These are phyloP conservation scores for Pseudovirgaria hyperparasitica DNA, from an alignment of 2,329 filamentous ascomycete species.

Conservation along the genomic window DNA sequence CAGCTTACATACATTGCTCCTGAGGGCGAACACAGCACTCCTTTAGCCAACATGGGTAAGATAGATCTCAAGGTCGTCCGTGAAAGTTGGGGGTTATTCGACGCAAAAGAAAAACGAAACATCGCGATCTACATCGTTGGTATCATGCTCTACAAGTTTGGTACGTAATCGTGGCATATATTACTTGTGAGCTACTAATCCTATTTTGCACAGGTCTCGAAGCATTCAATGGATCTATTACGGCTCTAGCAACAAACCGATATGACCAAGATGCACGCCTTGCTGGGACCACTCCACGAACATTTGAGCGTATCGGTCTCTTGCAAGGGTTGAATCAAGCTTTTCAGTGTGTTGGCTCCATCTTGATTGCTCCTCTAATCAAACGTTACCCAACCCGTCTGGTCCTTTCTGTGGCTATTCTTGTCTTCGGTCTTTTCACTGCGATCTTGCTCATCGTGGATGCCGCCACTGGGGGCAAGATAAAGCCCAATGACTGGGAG, in stretches of 20 bases:
- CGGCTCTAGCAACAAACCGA: constrained; percentile 36
- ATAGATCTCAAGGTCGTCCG: too few relatives aligned
- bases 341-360: constrained; percentile 38
- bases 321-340: constrained; percentile 38
- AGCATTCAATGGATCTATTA: constrained; percentile 39
- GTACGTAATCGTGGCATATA: constrained; percentile 20
- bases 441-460: constrained; percentile 37
- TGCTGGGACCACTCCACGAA: constrained; percentile 21
- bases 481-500: constrained; percentile 15
- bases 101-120: constrained; percentile 30
- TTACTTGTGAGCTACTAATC: background rate
- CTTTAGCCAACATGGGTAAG: too few relatives aligned
- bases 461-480: constrained; percentile 34
- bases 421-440: constrained; percentile 35
- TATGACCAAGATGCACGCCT: constrained; percentile 33
- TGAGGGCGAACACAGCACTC: too few relatives aligned
- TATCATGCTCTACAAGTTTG: constrained; percentile 42
- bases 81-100: constrained; percentile 23
- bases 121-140: constrained; percentile 35
- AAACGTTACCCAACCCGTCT: constrained; percentile 35
- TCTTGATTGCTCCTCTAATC: constrained; percentile 38
- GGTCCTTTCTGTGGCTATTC: constrained; percentile 31
- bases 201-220: constrained; percentile 35
- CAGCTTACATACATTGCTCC: too few relatives aligned
- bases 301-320: constrained; percentile 35